Percentiles rank a stretch among this genome's conserved stretches.
Conservation (phyloP, 169 alveolate genomes). For the Toxoplasma gondii region DNA sequence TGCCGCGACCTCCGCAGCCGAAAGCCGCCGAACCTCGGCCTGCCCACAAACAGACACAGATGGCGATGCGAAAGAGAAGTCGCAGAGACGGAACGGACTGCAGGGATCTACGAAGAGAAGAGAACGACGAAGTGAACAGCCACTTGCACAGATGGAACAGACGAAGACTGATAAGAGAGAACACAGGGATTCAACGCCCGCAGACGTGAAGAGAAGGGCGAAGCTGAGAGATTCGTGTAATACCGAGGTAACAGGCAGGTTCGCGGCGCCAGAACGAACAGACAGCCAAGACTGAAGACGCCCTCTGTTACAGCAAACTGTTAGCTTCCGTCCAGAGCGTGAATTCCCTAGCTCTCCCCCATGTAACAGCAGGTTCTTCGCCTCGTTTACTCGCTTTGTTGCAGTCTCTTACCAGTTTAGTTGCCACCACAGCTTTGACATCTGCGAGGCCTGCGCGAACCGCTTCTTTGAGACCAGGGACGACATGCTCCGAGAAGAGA, state of each 20-base stretch:
- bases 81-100: not conserved
- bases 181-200: no score
- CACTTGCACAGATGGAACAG: no score
- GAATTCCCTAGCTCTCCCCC: not conserved
- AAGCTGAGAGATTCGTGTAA: no score
- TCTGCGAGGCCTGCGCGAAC: conserved; percentile 6
- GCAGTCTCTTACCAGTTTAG: not conserved
- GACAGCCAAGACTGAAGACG: no score
- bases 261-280: no score
- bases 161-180: no score
- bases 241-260: no score
- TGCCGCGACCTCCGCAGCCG: not conserved
- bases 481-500: conserved; percentile 3
- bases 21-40: conserved; percentile 25
- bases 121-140: no score
- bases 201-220: no score
- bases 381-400: not conserved
- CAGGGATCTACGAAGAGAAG: no score
- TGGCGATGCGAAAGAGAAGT: not conserved
- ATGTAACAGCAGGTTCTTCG: not conserved
- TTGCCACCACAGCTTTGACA: conserved; percentile 6
- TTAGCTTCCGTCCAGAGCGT: no score
- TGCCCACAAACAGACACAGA: not conserved
- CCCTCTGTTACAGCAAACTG: no score
- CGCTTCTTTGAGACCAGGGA: conserved; percentile 24